phyloP scores from a whole-genome alignment of 805 yeast species.

The Candida arabinofermentans region DNA sequence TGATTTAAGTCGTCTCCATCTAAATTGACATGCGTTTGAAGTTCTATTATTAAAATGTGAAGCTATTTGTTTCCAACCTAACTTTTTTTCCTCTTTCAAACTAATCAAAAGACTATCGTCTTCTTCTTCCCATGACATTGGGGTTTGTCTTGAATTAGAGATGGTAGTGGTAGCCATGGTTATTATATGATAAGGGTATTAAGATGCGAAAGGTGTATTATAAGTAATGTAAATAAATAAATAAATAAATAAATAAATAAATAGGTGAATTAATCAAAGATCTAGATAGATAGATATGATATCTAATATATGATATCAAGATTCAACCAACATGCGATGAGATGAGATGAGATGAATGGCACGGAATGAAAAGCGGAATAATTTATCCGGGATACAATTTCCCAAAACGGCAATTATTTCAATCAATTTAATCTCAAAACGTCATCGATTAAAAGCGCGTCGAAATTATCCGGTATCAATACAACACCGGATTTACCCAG shows the following conservation, averaged over 20 bases:
- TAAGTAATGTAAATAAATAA: no score
- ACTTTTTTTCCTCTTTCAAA: conserved; percentile 72
- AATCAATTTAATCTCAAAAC: conserved; percentile 1
- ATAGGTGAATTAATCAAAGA: neutral
- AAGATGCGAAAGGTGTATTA: no score
- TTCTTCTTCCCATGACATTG: conserved; percentile 63
- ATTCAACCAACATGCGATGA: neutral
- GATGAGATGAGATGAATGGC: neutral
- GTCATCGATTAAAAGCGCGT: conserved; percentile 12
- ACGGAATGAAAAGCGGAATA: neutral
- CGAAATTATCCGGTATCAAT: conserved; percentile 48
- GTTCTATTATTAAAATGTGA: conserved; percentile 72
- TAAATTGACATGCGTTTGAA: conserved; percentile 84
- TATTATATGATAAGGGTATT: no score
- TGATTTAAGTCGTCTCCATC: conserved; percentile 72
- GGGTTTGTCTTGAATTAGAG: conserved; percentile 3
- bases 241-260: neutral
- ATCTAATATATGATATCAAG: conserved; percentile 1
- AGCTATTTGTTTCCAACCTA: conserved; percentile 89
- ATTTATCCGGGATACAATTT: neutral
- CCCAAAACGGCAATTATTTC: neutral
- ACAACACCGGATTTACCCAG: conserved; percentile 59
- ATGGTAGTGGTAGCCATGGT: neutral
- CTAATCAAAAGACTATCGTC: conserved; percentile 70
- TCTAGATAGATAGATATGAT: no score